Conservation (phyloP, 371 early-diverging fungal genomes). For the Mortierella polycephala region DNA sequence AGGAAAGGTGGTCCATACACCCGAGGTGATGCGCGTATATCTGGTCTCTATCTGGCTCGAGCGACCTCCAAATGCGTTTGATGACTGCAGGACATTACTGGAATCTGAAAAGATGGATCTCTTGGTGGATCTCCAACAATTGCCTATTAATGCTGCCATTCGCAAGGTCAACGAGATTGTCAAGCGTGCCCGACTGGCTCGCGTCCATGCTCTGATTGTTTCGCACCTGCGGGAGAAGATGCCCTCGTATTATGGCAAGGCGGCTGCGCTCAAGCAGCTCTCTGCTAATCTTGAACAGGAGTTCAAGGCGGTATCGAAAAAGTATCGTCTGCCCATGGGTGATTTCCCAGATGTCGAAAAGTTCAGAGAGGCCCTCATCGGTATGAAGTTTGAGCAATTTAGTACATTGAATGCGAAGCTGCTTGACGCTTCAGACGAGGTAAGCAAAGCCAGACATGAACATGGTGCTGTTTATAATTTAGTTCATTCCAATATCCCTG, state of each 20-base stretch:
- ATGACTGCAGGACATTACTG: slow-evolving; percentile 78
- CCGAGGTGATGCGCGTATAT: slow-evolving; percentile 91
- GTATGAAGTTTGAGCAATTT: slow-evolving; percentile 56
- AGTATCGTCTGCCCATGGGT: slow-evolving; percentile 66
- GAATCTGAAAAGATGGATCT: slow-evolving; percentile 83
- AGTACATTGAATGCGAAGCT: slow-evolving; percentile 46
- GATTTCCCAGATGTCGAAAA: slow-evolving; percentile 64
- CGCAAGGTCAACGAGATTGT: slow-evolving; percentile 94
- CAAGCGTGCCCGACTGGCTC: slow-evolving; percentile 85
- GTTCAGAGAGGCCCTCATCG: slow-evolving; percentile 51
- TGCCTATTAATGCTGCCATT: slow-evolving; percentile 87
- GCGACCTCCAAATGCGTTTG: slow-evolving; percentile 76
- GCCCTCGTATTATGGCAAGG: slow-evolving; percentile 83
- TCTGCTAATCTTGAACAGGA: slow-evolving; percentile 65
- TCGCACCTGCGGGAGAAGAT: slow-evolving; percentile 81
- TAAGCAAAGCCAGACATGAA: no score
- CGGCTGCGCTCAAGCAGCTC: slow-evolving; percentile 68
- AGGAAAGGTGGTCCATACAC: slow-evolving; percentile 88
- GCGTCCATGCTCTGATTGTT: slow-evolving; percentile 85
- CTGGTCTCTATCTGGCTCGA: slow-evolving; percentile 86
- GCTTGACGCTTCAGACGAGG: slow-evolving; percentile 52
- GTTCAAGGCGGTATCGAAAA: slow-evolving; percentile 64
- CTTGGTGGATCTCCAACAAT: slow-evolving; percentile 74
- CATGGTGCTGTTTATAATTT: not conserved
- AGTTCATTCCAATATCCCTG: no score